These are phyloP conservation scores for Bertia moriformis DNA, from an alignment of 2,329 filamentous ascomycete species.

Conservation along the genomic window DNA sequence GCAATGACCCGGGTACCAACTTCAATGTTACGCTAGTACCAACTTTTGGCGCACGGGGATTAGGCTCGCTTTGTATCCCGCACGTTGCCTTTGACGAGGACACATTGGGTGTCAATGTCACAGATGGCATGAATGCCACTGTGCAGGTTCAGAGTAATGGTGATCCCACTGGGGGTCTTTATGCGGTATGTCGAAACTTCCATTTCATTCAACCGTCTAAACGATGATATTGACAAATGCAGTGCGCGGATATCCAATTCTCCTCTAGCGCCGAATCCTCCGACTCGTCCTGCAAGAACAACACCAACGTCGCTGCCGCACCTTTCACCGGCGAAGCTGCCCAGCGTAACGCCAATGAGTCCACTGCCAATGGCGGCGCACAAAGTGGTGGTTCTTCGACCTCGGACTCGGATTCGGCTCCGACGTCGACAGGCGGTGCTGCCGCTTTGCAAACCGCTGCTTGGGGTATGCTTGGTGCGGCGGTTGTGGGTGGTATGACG, in stretches of 20 bases:
- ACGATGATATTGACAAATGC: neutral
- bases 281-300: conserved; percentile 29
- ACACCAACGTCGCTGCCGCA: conserved; percentile 25
- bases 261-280: conserved; percentile 16
- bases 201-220: neutral
- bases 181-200: conserved; percentile 18
- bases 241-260: conserved; percentile 39
- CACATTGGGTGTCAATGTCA: conserved; percentile 23
- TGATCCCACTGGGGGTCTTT: conserved; percentile 31
- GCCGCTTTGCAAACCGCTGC: conserved; percentile 15
- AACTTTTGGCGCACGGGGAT: conserved; percentile 28
- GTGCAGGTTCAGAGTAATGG: conserved; percentile 36
- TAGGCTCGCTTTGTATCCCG: conserved; percentile 13
- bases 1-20: conserved; percentile 24
- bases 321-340: neutral
- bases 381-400: neutral
- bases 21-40: conserved; percentile 32
- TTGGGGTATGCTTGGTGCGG: conserved; percentile 19
- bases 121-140: conserved; percentile 31
- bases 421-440: conserved; percentile 14
- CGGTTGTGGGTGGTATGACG: conserved; percentile 14
- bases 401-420: conserved; percentile 6
- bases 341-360: neutral
- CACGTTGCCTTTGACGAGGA: conserved; percentile 12
- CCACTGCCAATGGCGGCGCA: neutral